phyloP scores from a whole-genome alignment of 331 rosid species.

The Quercus tomentella region DNA sequence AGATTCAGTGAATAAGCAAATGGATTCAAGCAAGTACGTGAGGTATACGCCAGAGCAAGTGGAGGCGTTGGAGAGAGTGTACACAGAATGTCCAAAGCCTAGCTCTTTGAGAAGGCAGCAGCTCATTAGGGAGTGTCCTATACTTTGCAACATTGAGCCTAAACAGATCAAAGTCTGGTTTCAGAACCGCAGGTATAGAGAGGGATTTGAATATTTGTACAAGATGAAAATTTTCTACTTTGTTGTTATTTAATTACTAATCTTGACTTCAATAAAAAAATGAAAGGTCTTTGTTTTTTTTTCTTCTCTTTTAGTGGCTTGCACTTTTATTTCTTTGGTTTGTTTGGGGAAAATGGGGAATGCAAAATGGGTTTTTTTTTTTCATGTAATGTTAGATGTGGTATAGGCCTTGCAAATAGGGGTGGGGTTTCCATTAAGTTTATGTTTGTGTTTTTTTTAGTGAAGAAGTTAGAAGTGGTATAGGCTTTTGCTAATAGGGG shows the following conservation, averaged over 20 bases:
- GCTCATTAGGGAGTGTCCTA: slow-evolving; percentile 89
- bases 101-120: slow-evolving; percentile 89
- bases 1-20: slow-evolving; percentile 52
- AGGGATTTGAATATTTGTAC: background rate
- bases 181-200: slow-evolving; percentile 78
- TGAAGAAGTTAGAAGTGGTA: background rate
- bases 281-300: background rate
- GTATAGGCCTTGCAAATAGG: background rate
- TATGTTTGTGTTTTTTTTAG: background rate
- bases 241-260: background rate
- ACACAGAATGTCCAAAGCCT: slow-evolving; percentile 90
- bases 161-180: slow-evolving; percentile 99
- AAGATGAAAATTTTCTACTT: background rate
- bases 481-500: background rate
- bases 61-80: slow-evolving; percentile 92
- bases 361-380: background rate
- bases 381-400: background rate
- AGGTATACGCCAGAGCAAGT: slow-evolving; percentile 97
- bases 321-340: background rate
- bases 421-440: background rate
- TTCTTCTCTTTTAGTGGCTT: background rate
- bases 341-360: background rate
- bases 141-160: slow-evolving; percentile 83
- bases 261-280: background rate
- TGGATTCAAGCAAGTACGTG: slow-evolving; percentile 88